Base-by-base conservation (phyloP, 148 eudicot species). In the Rhododendron kiyosumense region DNA sequence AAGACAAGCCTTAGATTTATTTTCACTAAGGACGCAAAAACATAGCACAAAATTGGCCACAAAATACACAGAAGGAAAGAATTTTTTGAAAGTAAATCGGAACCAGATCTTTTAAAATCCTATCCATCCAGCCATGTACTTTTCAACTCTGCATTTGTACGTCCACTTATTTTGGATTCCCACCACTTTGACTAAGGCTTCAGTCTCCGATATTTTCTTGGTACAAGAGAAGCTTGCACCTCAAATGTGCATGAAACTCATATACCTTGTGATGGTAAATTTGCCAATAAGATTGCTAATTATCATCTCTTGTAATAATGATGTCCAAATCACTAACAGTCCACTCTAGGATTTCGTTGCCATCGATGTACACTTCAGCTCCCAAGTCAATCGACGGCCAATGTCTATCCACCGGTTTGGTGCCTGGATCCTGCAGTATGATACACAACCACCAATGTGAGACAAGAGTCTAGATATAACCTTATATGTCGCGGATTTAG, bases 351-450 rank as follows among this genome's bases (percentile, higher is more conserved):
- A 83, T 83, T 77, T 85, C 88, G 78, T 87, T 84, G 0, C 83
- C 83, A 26, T 87, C 85, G 45, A 89, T 89, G 14, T 87, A 89
- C 38, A 89, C 84, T 83, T 91, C 92, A 26, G 89, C 85, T 57
- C 94, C 94, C 85, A 92, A 12, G 84, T 92, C 89, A 32, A 90
- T 51, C 6, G 94, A 90, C 14, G 88, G 41, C 93, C 94, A 92
- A 45, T 81, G 22, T 49, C 93, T 87, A 82, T 85, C 84, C 9
- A 83, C 86, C 0, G 91, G 89, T 57, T 24, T 24, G n/a, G 91
- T 88, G n/a, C 91, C 94, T 2, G 93, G 94, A 90, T 92, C 94
- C 93, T 92, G 88, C 88, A 89, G 22, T n/a, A 77, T 43, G 15
- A 22, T 30, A 30, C 26, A 22, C 10, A 75, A 2, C 79, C 3